Percentiles rank a stretch among this genome's conserved stretches.
Evolutionary conservation across 2,329 filamentous ascomycete genomes (phyloP).

Genomic region (Rhexocercosporidium sp.): DNA sequence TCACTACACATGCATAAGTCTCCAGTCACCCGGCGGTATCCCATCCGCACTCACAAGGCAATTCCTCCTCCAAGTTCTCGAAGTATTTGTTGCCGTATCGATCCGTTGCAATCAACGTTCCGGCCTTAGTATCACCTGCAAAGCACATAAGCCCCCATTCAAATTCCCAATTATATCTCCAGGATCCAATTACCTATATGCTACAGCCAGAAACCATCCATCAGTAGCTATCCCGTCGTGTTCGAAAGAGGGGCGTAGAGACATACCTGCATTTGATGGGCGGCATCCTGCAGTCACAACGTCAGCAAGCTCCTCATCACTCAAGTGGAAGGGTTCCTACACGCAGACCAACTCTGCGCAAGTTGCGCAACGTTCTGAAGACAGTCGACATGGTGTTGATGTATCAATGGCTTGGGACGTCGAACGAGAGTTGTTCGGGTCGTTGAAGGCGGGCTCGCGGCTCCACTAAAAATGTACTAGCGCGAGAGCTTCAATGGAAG

Average conservation of each 20-base stretch:
- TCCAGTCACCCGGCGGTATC: background rate
- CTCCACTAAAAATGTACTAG: conserved; percentile 29
- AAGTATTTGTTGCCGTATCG: conserved; percentile 97
- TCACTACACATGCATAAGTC: conserved; percentile 60
- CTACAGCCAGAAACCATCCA: conserved; percentile 29
- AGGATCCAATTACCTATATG: conserved; percentile 36
- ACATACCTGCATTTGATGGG: conserved; percentile 90
- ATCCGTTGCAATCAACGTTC: conserved; percentile 82
- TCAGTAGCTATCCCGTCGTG: conserved; percentile 33
- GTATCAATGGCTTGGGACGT: conserved; percentile 36
- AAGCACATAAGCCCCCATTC: conserved; percentile 25
- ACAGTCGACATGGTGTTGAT: conserved; percentile 83
- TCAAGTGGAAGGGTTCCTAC: conserved; percentile 51
- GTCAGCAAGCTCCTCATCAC: conserved; percentile 44
- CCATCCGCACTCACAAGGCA: conserved; percentile 71
- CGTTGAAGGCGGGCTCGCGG: conserved; percentile 24
- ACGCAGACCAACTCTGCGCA: conserved; percentile 88
- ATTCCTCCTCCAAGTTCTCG: conserved; percentile 88
- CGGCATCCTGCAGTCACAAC: conserved; percentile 70
- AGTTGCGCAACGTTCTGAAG: conserved; percentile 81
- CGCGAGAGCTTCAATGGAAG: background rate
- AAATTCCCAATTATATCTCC: background rate
- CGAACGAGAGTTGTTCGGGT: conserved; percentile 21
- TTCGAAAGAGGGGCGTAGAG: conserved; percentile 35
- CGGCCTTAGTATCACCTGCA: conserved; percentile 94